Conservation (phyloP, 2,329 filamentous ascomycete genomes). For the Curvularia eragrostidis region DNA sequence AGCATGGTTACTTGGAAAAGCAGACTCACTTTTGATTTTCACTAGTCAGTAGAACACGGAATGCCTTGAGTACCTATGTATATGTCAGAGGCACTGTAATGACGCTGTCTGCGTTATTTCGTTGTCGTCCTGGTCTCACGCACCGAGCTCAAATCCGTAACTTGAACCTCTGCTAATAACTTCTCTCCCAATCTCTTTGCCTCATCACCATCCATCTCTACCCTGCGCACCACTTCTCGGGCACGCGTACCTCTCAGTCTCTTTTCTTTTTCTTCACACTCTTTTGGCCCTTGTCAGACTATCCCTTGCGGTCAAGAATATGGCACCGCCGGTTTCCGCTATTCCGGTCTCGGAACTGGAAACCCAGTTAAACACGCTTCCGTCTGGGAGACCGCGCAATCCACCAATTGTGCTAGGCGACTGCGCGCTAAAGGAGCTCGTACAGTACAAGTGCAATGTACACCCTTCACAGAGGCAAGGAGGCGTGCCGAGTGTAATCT, state of each 20-base stretch:
- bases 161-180: slow-evolving; percentile 54
- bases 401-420: slow-evolving; percentile 59
- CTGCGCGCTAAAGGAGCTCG: slow-evolving; percentile 65
- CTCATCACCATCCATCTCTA: slow-evolving; percentile 35
- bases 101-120: background rate
- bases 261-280: background rate
- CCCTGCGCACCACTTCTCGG: background rate
- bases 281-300: slow-evolving; percentile 1
- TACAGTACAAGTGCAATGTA: slow-evolving; percentile 68
- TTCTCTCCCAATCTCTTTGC: slow-evolving; percentile 59
- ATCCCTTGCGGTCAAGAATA: slow-evolving; percentile 33
- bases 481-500: slow-evolving; percentile 55
- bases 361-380: slow-evolving; percentile 59
- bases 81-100: slow-evolving; percentile 2
- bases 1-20: background rate
- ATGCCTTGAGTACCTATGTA: slow-evolving; percentile 50
- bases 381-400: slow-evolving; percentile 61
- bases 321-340: slow-evolving; percentile 63
- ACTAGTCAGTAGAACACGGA: slow-evolving; percentile 37
- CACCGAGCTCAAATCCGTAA: slow-evolving; percentile 42
- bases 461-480: slow-evolving; percentile 46
- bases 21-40: slow-evolving; percentile 17
- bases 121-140: slow-evolving; percentile 1
- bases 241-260: background rate
- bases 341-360: slow-evolving; percentile 62